Percentiles rank a stretch among this genome's conserved stretches.
phyloP scores from a whole-genome alignment of 768 basidiomycete genomes.

The Trametes cubensis region DNA sequence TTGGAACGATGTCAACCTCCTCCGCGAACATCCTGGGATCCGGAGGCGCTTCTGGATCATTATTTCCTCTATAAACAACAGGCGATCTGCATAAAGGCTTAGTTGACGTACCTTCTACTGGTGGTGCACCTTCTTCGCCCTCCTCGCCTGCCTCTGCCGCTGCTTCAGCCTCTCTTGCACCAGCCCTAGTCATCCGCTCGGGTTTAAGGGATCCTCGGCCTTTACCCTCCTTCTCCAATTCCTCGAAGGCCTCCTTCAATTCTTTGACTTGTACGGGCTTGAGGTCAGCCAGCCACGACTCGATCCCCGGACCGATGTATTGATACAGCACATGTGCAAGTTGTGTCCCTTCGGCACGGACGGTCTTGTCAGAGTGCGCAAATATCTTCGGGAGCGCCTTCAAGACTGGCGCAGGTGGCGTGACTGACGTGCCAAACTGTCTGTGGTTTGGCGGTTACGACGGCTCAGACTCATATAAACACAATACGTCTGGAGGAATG shows the following conservation, averaged over 20 bases:
- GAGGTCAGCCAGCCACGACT: slow-evolving; percentile 83
- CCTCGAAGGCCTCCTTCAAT: slow-evolving; percentile 86
- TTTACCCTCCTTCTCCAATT: slow-evolving; percentile 79
- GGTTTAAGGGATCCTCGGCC: slow-evolving; percentile 84
- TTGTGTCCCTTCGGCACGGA: slow-evolving; percentile 86
- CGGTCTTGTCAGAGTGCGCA: slow-evolving; percentile 91
- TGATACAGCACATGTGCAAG: slow-evolving; percentile 81
- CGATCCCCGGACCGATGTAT: slow-evolving; percentile 78
- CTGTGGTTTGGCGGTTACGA: slow-evolving; percentile 43
- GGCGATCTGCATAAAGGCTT: background rate
- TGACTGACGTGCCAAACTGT: slow-evolving; percentile 75
- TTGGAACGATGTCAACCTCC: slow-evolving; percentile 74
- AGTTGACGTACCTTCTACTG: slow-evolving; percentile 48
- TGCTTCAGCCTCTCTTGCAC: slow-evolving; percentile 70
- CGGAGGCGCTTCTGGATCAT: slow-evolving; percentile 49
- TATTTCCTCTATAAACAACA: slow-evolving; percentile 1
- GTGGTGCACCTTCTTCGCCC: slow-evolving; percentile 39
- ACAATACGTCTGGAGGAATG: slow-evolving; percentile 2
- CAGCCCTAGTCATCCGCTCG: slow-evolving; percentile 73
- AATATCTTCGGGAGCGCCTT: slow-evolving; percentile 93
- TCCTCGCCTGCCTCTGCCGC: slow-evolving; percentile 42
- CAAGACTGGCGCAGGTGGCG: slow-evolving; percentile 77
- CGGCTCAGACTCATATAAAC: background rate
- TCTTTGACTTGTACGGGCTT: slow-evolving; percentile 98
- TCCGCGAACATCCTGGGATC: slow-evolving; percentile 85